Base-by-base conservation (phyloP, 1,284 basidiomycete species). In the Pseudozyma tsukubaensis region DNA sequence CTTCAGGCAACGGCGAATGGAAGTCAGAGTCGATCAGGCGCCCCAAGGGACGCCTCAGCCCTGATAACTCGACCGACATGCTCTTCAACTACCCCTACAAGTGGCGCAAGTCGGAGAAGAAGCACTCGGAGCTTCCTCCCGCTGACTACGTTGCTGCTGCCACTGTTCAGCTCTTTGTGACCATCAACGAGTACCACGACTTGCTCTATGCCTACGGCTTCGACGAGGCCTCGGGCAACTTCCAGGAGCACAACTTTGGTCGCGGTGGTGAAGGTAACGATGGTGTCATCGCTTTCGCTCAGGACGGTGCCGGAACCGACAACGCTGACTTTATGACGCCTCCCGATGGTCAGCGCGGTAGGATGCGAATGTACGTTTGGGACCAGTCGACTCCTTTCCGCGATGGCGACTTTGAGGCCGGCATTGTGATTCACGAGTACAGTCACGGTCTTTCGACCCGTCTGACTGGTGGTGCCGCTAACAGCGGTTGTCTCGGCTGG, bases 351-450 rank as follows among this genome's bases (percentile, higher is more conserved):
- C 89, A 90, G 86, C 90, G 91, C 78, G 92, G 92, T 10, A 90
- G 93, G 64, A 94, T 95, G 92, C 89, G 95, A 77, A 97, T 97
- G 96, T 97, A 96, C 87, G 87, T 94, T 48, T 97, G 95, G 95
- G 64, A 77, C 40, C 71, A 66, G 51, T 71, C 66, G 55, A 63
- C 64, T 21, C 94, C 95, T 1, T 96, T 92, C 87, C 88, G 94
- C 29, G 95, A 98, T 81, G 95, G 96, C 47, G 94, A 97, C 80
- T 88, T 97, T 59, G 96, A 98, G 62, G 83, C 78, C 4, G 85
- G 85, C 40, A 85, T 85, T 45, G 83, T 85, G 34, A 69, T 72
- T 47, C 79, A 79, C 69, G 83, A 84, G 64, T 82, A 80, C 73
- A 88, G 89, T 59, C 95, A 98, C 85, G 95, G 95, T 78, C 86